Conservation (phyloP, 176 grass and related monocot species). For the Zea mays region DNA sequence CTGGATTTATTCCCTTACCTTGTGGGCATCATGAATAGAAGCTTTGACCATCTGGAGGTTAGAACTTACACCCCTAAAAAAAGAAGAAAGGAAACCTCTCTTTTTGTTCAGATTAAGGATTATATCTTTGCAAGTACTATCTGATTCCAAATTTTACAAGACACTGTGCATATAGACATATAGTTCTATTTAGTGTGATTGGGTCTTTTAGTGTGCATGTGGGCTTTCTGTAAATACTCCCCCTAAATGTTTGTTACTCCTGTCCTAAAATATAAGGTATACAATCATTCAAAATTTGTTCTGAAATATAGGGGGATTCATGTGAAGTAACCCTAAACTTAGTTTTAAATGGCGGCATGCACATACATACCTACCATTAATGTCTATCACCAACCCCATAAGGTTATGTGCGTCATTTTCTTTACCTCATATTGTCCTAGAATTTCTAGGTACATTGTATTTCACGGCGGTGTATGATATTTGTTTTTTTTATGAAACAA, state of each 20-base stretch:
- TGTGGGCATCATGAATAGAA: conserved; percentile 83
- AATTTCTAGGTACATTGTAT: background rate
- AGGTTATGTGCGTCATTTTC: background rate
- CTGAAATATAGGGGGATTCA: too few relatives aligned
- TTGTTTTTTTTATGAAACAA: too few relatives aligned
- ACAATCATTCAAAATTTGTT: too few relatives aligned
- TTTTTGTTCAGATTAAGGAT: conserved; percentile 1
- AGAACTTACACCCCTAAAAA: conserved; percentile 12
- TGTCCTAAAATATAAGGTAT: background rate
- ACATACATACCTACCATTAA: too few relatives aligned
- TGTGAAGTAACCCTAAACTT: too few relatives aligned
- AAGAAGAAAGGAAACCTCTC: background rate
- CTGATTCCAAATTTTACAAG: conserved; percentile 19
- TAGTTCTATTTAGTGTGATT: conserved; percentile 9
- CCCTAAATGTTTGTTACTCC: background rate
- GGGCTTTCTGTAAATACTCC: background rate
- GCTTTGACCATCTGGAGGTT: conserved; percentile 94
- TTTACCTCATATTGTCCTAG: background rate
- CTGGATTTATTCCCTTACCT: conserved; percentile 90
- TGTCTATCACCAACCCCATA: too few relatives aligned
- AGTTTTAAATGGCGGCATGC: too few relatives aligned
- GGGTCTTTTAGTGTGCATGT: conserved; percentile 2
- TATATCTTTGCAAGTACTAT: background rate
- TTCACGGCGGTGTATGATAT: background rate
- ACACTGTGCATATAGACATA: background rate